Conservation (phyloP, 192 early-diverging fungal species). For the Coemansia nantahalensis region DNA sequence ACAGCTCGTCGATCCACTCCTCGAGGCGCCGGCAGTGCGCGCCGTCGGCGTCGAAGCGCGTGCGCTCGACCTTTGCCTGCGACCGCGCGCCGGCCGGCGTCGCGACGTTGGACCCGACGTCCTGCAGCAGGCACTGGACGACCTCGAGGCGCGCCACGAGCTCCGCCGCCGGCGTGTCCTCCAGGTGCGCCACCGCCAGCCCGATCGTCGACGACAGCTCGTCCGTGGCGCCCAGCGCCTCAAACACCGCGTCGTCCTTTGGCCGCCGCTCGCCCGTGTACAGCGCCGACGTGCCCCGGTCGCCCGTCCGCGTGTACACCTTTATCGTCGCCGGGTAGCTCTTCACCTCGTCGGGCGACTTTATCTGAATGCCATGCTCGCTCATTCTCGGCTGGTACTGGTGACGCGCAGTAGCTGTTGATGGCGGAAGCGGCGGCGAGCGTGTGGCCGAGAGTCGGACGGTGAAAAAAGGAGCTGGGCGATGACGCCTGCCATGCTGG, state of each 20-base stretch:
- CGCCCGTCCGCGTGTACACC: slow-evolving; percentile 93
- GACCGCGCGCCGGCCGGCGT: slow-evolving; percentile 68
- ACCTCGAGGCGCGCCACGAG: slow-evolving; percentile 45
- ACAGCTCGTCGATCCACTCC: slow-evolving; percentile 80
- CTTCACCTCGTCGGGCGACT: slow-evolving; percentile 48
- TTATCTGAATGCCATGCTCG: slow-evolving; percentile 16
- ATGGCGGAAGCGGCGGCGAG: background rate
- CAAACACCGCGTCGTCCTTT: slow-evolving; percentile 88
- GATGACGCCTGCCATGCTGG: no score
- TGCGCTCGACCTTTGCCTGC: slow-evolving; percentile 62
- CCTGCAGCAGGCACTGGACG: slow-evolving; percentile 91
- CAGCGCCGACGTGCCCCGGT: slow-evolving; percentile 86
- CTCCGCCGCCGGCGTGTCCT: slow-evolving; percentile 6
- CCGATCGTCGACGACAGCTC: slow-evolving; percentile 68
- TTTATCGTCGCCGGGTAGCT: slow-evolving; percentile 55
- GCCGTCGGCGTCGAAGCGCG: slow-evolving; percentile 74
- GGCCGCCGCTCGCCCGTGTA: slow-evolving; percentile 87
- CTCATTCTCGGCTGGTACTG: slow-evolving; percentile 5
- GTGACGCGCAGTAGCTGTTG: background rate
- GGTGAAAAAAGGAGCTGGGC: no score
- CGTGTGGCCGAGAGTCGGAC: no score
- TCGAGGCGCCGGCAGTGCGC: slow-evolving; percentile 64
- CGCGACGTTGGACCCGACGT: slow-evolving; percentile 89
- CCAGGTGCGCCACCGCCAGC: slow-evolving; percentile 45
- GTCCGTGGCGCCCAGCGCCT: slow-evolving; percentile 87